phyloP scores from a whole-genome alignment of 2,329 filamentous ascomycete species.

The Fusarium sp. region DNA sequence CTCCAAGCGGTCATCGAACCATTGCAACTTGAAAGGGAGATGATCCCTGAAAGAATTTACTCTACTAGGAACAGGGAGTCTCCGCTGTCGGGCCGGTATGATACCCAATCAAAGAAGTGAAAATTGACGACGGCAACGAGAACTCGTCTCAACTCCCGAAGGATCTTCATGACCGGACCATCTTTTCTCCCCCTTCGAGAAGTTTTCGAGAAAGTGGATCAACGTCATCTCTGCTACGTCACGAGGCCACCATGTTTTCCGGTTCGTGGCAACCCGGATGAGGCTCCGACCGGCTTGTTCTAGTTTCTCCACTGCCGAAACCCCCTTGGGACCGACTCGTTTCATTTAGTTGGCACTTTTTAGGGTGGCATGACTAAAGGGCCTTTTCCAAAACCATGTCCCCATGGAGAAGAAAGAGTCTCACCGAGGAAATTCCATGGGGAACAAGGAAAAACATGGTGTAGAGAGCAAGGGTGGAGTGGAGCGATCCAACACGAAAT shows the following conservation, averaged over 20 bases:
- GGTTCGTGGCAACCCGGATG: not conserved
- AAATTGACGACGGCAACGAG: not conserved
- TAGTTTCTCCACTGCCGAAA: not conserved
- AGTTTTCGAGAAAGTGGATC: conserved; percentile 22
- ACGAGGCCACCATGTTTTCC: not conserved
- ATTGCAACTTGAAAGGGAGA: not conserved
- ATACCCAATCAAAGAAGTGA: conserved; percentile 9
- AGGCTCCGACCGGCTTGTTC: not conserved
- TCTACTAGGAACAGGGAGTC: not conserved
- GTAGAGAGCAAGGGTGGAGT: not conserved
- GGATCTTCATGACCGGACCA: conserved; percentile 25
- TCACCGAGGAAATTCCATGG: not conserved
- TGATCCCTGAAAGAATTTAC: not conserved
- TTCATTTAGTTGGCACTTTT: not conserved
- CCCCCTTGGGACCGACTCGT: not conserved
- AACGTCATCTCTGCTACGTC: conserved; percentile 18
- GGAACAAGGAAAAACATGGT: not conserved
- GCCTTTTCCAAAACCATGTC: not conserved
- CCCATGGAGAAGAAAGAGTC: not conserved
- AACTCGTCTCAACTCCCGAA: not conserved
- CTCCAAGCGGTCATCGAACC: conserved; percentile 22
- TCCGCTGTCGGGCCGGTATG: conserved; percentile 17
- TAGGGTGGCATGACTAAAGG: conserved; percentile 4
- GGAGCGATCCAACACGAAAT: not conserved
- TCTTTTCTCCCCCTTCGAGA: conserved; percentile 33